These are phyloP conservation scores for Leccinum fallax DNA, from an alignment of 1,284 basidiomycete genomes.

Conservation along the genomic window DNA sequence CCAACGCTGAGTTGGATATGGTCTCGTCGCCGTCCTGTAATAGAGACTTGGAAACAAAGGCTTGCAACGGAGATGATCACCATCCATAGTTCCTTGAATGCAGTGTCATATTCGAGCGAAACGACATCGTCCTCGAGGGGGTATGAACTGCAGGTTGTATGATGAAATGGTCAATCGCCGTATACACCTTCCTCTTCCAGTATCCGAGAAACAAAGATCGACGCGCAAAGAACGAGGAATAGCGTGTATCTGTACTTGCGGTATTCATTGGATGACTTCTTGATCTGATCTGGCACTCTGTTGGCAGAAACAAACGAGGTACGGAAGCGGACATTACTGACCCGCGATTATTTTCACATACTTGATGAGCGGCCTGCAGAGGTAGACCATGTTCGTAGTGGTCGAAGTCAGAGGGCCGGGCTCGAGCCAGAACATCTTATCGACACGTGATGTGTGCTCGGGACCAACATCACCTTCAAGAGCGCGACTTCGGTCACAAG, in stretches of 20 bases:
- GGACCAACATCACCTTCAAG: constrained; percentile 68
- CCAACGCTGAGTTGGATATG: constrained; percentile 87
- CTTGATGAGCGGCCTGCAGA: constrained; percentile 87
- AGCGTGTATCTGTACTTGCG: constrained; percentile 87
- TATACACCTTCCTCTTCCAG: constrained; percentile 92
- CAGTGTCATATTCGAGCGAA: constrained; percentile 82
- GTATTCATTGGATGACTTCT: constrained; percentile 65
- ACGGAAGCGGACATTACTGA: constrained; percentile 36
- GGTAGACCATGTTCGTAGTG: constrained; percentile 91
- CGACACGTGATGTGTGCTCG: constrained; percentile 51
- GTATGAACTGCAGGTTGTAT: constrained; percentile 90
- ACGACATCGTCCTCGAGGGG: constrained; percentile 90
- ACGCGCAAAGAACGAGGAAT: constrained; percentile 86
- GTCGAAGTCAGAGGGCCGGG: constrained; percentile 79
- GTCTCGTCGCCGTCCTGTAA: constrained; percentile 90
- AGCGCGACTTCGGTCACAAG: constrained; percentile 91
- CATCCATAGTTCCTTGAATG: constrained; percentile 86
- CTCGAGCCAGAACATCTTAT: constrained; percentile 99
- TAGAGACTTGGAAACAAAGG: constrained; percentile 3
- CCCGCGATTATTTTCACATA: constrained; percentile 91
- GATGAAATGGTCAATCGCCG: constrained; percentile 86
- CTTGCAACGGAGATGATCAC: constrained; percentile 44
- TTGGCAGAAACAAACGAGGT: constrained; percentile 6
- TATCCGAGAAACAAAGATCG: constrained; percentile 83
- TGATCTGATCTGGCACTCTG: constrained; percentile 77